These are phyloP conservation scores for Rhizopus delemar DNA, from an alignment of 371 early-diverging fungal species.

Conservation along the genomic window DNA sequence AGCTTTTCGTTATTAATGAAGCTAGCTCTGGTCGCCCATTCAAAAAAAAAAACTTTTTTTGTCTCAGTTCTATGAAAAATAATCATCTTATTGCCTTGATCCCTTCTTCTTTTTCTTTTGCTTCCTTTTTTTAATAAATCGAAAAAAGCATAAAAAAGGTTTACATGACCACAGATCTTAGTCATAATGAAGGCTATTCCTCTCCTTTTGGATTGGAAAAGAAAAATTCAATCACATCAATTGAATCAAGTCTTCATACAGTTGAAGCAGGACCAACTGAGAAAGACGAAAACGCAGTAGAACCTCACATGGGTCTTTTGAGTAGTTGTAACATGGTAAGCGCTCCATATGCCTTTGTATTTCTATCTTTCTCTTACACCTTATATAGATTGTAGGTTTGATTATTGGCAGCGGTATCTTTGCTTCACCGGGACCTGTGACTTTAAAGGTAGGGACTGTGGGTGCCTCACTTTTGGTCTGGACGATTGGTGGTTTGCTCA, in stretches of 20 bases:
- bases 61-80: slow-evolving; percentile 3
- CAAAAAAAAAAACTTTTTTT: slow-evolving; percentile 1
- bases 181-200: not conserved
- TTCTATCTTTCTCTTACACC: not conserved
- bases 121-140: not conserved
- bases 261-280: slow-evolving; percentile 7
- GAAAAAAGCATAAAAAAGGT: not conserved
- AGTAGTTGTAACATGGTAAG: slow-evolving; percentile 44
- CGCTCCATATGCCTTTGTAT: not conserved
- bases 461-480: slow-evolving; percentile 55
- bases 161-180: not conserved
- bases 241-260: slow-evolving; percentile 13
- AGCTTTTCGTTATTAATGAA: not conserved
- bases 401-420: slow-evolving; percentile 67
- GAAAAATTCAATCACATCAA: slow-evolving; percentile 27
- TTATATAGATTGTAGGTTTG: slow-evolving; percentile 51
- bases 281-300: slow-evolving; percentile 7
- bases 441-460: slow-evolving; percentile 45
- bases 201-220: slow-evolving; percentile 13
- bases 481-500: slow-evolving; percentile 55
- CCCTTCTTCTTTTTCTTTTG: not conserved
- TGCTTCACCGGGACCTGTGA: slow-evolving; percentile 62
- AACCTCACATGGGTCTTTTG: slow-evolving; percentile 39
- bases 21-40: not conserved
- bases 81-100: not conserved